Conservation (phyloP, 257 asterid species). For the Thymus quinquecostatus region DNA sequence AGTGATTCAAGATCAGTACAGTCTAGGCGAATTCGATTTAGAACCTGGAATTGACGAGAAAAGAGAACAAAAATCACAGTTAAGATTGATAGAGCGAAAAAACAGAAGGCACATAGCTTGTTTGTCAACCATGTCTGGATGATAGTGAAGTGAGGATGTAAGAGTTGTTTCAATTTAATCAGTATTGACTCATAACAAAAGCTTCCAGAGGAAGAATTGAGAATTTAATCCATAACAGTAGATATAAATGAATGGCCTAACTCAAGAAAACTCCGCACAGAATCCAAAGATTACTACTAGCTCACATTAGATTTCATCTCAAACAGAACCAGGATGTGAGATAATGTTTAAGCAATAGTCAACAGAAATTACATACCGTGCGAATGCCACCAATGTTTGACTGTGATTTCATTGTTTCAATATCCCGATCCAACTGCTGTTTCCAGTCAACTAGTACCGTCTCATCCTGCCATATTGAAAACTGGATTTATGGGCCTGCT, state of each 20-base stretch:
- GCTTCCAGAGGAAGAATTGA: background rate
- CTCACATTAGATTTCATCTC: slow-evolving; percentile 13
- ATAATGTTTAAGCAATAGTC: background rate
- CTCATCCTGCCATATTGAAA: slow-evolving; percentile 67
- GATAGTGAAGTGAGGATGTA: slow-evolving; percentile 10
- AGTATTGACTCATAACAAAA: slow-evolving; percentile 6
- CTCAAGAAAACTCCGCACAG: background rate
- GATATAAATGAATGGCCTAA: background rate
- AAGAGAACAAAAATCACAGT: slow-evolving; percentile 1
- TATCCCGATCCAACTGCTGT: slow-evolving; percentile 81
- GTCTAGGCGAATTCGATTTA: slow-evolving; percentile 62
- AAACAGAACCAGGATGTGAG: background rate
- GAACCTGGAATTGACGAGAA: slow-evolving; percentile 52
- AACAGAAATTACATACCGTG: slow-evolving; percentile 50
- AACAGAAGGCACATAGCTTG: background rate
- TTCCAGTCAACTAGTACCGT: slow-evolving; percentile 77
- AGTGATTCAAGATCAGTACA: slow-evolving; percentile 76
- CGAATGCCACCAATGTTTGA: slow-evolving; percentile 76
- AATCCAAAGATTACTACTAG: background rate
- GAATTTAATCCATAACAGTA: background rate
- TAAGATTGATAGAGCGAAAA: slow-evolving; percentile 12
- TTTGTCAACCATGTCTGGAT: background rate
- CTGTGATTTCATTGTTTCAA: slow-evolving; percentile 79
- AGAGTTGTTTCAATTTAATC: too few species aligned
- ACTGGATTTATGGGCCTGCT: slow-evolving; percentile 9